Base-by-base conservation (phyloP, 164 flowering plant species). In the Tetrastigma voinierianum region DNA sequence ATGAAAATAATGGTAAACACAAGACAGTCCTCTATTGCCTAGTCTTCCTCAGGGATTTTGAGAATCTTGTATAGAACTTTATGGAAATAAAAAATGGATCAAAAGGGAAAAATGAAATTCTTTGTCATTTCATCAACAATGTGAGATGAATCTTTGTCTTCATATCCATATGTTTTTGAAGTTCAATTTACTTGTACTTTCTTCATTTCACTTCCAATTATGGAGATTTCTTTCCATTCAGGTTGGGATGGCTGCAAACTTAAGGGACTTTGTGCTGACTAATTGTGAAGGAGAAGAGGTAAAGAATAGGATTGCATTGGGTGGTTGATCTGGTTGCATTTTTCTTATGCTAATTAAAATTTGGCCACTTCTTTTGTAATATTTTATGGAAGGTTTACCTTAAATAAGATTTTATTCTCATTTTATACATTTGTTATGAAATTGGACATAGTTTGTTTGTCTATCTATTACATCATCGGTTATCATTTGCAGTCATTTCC, bases 211-310 rank as follows among this genome's bases (percentile, higher is more conserved):
- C 24, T 43, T 7, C 10, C 18, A 16, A 19, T 17, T 61, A 54
- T 18, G 17, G 23, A 45, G 40, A 20, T 53, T 55, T 47, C 57
- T 23, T 49, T 46, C 57, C 13, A 45, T 60, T 70, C 68, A 90
- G 97, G 87, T 89, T 70, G 98, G 90, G 11, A 80, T 94, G 87
- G 97, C 98, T 72, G 97, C 85, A 71, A 94, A 94, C 71, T 81
- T 94, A 80, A 88, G 78, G 81, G 89, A 91, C 75, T 91, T 72
- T 73, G 82, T 84, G 69, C 78, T 90, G 14, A 87, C 90, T 25
- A 82, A 78, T 72, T 74, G 66, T 78, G 84, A 81, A 64, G 98
- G 98, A 45, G 74, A 75, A 68, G 82, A 89, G 90, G 98, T 89
- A 85, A 66, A 57, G 23, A 45, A 47, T 51, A 21, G 17, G 52